Base-by-base conservation (phyloP, 2,329 filamentous ascomycete genomes). In the Tolypocladium ophioglossoides region DNA sequence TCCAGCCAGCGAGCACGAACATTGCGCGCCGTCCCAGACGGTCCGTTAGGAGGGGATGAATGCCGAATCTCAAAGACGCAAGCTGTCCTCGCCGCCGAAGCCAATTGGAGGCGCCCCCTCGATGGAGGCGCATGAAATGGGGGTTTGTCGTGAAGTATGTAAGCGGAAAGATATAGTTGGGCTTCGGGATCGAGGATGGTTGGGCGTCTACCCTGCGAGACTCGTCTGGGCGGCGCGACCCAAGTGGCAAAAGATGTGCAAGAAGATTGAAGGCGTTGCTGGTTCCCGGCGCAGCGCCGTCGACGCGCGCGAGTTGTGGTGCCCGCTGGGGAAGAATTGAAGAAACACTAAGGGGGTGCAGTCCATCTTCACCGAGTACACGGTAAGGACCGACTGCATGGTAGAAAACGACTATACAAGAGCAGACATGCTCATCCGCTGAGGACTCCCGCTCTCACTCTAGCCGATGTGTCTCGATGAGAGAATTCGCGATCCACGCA, bases 231-330 rank as follows among this genome's bases (percentile, higher is more conserved):
- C 53, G 47, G 52, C 51, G 51, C 40, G 47, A 32, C 37, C 44
- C 52, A 51, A 50, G 53, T 52, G 32, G 24, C 10, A 48, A 39
- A 53, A 22, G 47, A 52, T 58, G 39, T 52, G 51, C 51, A 55
- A 60, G 54, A 48, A 57, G 27, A 40, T 34, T 53, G 18, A 55
- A 35, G 41, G 49, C 47, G 37, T 34, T 34, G 20, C 18, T 27
- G 41, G 34, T 44, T 55, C 51, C 52, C 57, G 46, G 55, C 59
- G 57, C 58, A 57, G 64, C 61, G 64, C 56, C 61, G 56, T 66
- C 64, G 64, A 66, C 58, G 62, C 63, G 62, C 64, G 58, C 58
- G 50, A 52, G 51, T 27, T 61, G 57, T 50, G 54, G 58, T 58
- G 52, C 46, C 52, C 50, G 57, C 60, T 55, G 52, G 58, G 55